These are phyloP conservation scores for Pterula multifida DNA, from an alignment of 1,284 basidiomycete species.

Conservation along the genomic window DNA sequence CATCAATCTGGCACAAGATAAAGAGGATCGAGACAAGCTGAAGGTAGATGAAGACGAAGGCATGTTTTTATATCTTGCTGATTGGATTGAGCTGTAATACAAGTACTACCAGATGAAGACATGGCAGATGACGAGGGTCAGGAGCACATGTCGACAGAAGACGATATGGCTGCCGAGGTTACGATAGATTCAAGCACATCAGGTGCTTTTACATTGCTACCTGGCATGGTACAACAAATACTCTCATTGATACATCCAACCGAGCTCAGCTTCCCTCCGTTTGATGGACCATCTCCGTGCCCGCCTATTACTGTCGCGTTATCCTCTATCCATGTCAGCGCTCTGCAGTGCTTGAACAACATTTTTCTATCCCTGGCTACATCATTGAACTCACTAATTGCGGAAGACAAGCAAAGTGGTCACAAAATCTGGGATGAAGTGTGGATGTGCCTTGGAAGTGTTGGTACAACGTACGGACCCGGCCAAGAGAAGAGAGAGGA, in stretches of 20 bases:
- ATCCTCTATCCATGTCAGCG: constrained; percentile 70
- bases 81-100: constrained; percentile 14
- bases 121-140: constrained; percentile 19
- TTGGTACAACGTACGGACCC: constrained; percentile 41
- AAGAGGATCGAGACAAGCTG: constrained; percentile 22
- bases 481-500: constrained; percentile 57
- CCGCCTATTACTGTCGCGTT: constrained; percentile 80
- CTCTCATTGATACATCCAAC: constrained; percentile 61
- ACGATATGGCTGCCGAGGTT: constrained; percentile 18
- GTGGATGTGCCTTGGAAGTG: constrained; percentile 40
- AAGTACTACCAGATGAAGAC: constrained; percentile 11
- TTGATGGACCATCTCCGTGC: constrained; percentile 54
- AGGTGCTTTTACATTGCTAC: constrained; percentile 23
- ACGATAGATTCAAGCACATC: constrained; percentile 16
- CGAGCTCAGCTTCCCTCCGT: constrained; percentile 69
- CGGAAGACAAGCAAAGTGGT: constrained; percentile 36
- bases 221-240: constrained; percentile 47
- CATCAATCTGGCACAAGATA: constrained; percentile 16
- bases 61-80: background rate
- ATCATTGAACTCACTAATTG: constrained; percentile 24
- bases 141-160: too few relatives aligned
- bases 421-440: constrained; percentile 46
- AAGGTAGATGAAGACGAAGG: constrained; percentile 25
- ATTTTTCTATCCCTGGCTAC: constrained; percentile 67
- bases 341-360: constrained; percentile 87